Conservation (phyloP, 331 rosid species). For the Rosa hybrid region DNA sequence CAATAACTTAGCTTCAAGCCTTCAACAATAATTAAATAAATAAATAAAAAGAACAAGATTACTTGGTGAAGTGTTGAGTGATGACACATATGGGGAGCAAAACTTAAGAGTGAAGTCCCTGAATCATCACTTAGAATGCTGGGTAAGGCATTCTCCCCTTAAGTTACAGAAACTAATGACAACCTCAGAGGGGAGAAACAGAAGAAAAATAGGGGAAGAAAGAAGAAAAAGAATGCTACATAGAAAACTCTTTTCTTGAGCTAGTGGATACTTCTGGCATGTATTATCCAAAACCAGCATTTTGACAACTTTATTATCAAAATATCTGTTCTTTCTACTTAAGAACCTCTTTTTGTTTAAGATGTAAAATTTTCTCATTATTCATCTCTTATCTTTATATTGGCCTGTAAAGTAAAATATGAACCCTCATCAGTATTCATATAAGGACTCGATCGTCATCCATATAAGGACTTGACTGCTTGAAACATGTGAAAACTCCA, state of each 20-base stretch:
- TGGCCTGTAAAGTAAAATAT: not conserved
- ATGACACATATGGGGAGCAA: not conserved
- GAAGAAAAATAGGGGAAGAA: not conserved
- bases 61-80: slow-evolving; percentile 16
- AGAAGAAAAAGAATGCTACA: not conserved
- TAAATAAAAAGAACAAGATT: slow-evolving; percentile 5
- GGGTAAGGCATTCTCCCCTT: not conserved
- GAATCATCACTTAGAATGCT: not conserved
- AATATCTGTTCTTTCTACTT: too few relatives aligned
- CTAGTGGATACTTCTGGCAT: too few relatives aligned
- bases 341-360: too few relatives aligned
- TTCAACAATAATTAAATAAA: slow-evolving; percentile 14
- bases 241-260: too few relatives aligned
- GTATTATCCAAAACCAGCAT: too few relatives aligned
- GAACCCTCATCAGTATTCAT: not conserved
- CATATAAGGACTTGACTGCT: not conserved
- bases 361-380: too few relatives aligned
- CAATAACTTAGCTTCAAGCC: slow-evolving; percentile 7
- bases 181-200: not conserved
- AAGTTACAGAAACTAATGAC: not conserved
- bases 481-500: not conserved
- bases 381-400: not conserved
- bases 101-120: not conserved
- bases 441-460: not conserved
- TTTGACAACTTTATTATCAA: too few relatives aligned